These are phyloP conservation scores for Bruguiera hainesii DNA, from an alignment of 441 rosid genomes.

Conservation along the genomic window DNA sequence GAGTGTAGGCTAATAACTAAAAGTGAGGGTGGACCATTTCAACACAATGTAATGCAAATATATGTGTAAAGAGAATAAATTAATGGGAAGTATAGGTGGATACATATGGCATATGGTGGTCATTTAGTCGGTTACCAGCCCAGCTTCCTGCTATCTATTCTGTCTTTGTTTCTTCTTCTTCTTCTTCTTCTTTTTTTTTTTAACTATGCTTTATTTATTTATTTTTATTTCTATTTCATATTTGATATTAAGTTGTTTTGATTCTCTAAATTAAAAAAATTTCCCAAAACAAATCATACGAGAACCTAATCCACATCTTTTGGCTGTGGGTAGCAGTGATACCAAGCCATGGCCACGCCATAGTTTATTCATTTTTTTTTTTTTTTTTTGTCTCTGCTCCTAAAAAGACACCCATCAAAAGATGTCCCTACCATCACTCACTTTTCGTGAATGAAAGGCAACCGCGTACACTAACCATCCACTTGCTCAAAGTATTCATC, in stretches of 20 bases:
- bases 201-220: too few relatives aligned
- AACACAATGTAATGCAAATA: neutral
- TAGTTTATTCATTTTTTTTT: neutral
- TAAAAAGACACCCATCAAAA: slow-evolving; percentile 23
- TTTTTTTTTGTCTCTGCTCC: slow-evolving; percentile 6
- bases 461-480: slow-evolving; percentile 67
- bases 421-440: slow-evolving; percentile 47
- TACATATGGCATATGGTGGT: slow-evolving; percentile 30
- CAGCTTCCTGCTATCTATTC: slow-evolving; percentile 33
- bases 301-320: slow-evolving; percentile 69
- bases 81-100: slow-evolving; percentile 28
- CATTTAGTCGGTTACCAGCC: slow-evolving; percentile 28
- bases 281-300: slow-evolving; percentile 11
- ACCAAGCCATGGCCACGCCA: slow-evolving; percentile 42
- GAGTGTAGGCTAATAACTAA: slow-evolving; percentile 16
- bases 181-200: too few relatives aligned
- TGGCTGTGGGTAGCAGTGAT: slow-evolving; percentile 37
- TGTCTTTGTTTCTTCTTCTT: neutral
- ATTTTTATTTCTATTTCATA: neutral
- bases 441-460: slow-evolving; percentile 95
- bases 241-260: too few relatives aligned
- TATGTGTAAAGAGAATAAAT: neutral
- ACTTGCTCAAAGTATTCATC: slow-evolving; percentile 64
- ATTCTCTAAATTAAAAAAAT: neutral
- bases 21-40: slow-evolving; percentile 19